A percentile compares a stretch with the other conserved stretches of the same genome.
These are phyloP conservation scores for Teunomyces aglyptinius DNA, from an alignment of 805 yeast genomes.

Conservation along the genomic window DNA sequence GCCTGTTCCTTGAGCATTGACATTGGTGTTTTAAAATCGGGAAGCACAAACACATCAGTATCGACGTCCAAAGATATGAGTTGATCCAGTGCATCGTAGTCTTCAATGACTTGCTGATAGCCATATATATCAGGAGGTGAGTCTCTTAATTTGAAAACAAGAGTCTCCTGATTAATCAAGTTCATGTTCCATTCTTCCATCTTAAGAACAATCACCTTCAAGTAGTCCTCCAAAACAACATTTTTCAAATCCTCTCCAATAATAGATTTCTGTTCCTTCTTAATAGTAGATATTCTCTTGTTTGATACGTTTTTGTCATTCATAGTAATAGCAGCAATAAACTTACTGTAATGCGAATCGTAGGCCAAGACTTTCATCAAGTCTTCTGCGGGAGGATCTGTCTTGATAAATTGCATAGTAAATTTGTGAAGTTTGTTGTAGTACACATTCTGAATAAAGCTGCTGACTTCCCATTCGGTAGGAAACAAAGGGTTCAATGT, in stretches of 20 bases:
- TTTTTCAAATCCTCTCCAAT: conserved; percentile 73
- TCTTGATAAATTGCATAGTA: conserved; percentile 58
- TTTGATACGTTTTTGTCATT: conserved; percentile 13
- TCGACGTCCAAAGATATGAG: conserved; percentile 30
- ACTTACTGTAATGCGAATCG: conserved; percentile 60
- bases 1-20: conserved; percentile 87
- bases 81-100: conserved; percentile 36
- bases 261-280: conserved; percentile 51
- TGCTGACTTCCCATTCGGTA: conserved; percentile 66
- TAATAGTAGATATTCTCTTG: conserved; percentile 19
- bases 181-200: conserved; percentile 84
- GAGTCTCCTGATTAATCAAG: conserved; percentile 63
- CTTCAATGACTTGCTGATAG: conserved; percentile 46
- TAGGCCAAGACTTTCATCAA: conserved; percentile 73
- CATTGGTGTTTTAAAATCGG: conserved; percentile 76
- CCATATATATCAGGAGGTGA: conserved; percentile 73
- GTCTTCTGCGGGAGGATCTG: conserved; percentile 77
- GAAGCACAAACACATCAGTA: conserved; percentile 57
- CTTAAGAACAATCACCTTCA: conserved; percentile 65
- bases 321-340: conserved; percentile 24
- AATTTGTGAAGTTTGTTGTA: conserved; percentile 63
- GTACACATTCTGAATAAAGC: conserved; percentile 60
- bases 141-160: conserved; percentile 59
- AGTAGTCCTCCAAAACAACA: conserved; percentile 71
- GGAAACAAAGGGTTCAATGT: conserved; percentile 66